Evolutionary conservation across 2,329 filamentous ascomycete species (phyloP).

Genomic region (Pyrenochaeta sp.): DNA sequence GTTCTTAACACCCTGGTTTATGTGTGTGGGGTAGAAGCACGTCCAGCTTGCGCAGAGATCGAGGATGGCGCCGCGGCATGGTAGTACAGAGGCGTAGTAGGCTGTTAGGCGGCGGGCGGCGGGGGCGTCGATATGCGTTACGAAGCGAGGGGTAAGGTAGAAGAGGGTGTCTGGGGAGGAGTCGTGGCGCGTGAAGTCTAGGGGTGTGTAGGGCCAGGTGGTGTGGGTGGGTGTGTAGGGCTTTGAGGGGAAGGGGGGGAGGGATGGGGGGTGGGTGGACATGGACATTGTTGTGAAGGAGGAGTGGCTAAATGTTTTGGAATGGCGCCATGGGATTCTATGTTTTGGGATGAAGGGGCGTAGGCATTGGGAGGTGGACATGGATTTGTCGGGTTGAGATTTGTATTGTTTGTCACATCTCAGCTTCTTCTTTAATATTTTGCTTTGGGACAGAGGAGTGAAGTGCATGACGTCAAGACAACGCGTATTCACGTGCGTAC

Average conservation of each 20-base stretch:
- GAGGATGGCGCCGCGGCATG: constrained; percentile 51
- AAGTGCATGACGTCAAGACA: constrained; percentile 1
- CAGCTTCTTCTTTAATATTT: background rate
- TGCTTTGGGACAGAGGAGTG: background rate
- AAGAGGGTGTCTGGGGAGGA: constrained; percentile 45
- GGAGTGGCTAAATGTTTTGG: constrained; percentile 19
- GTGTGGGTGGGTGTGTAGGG: constrained; percentile 25
- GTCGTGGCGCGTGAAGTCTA: constrained; percentile 52
- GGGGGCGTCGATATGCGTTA: constrained; percentile 62
- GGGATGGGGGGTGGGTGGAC: constrained; percentile 2
- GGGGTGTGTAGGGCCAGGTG: constrained; percentile 24
- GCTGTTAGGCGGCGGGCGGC: constrained; percentile 54
- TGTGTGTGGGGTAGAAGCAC: constrained; percentile 51
- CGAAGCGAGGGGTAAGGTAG: constrained; percentile 56
- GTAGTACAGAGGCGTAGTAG: constrained; percentile 58
- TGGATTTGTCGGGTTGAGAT: constrained; percentile 1
- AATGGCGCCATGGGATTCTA: constrained; percentile 4
- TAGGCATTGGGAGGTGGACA: constrained; percentile 9
- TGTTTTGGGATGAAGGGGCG: background rate
- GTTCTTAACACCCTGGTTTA: constrained; percentile 40
- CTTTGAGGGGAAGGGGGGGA: constrained; percentile 13
- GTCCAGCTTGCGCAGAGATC: constrained; percentile 62
- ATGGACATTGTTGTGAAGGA: constrained; percentile 13
- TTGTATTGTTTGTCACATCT: background rate
- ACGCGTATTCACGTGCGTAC: background rate